phyloP scores from a whole-genome alignment of 306 rosid species.

The Hylodesmum podocarpum region DNA sequence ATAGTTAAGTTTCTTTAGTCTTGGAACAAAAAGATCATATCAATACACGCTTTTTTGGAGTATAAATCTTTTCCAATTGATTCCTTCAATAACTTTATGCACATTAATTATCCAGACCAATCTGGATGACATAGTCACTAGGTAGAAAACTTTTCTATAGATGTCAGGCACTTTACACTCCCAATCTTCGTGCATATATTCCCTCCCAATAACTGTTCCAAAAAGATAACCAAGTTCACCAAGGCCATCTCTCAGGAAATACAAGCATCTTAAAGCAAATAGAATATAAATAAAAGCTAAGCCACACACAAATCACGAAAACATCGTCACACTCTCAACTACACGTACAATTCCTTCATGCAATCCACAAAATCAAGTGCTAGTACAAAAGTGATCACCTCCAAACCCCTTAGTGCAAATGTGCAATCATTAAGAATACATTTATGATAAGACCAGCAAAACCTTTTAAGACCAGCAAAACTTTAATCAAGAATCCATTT shows the following conservation, averaged over 20 bases:
- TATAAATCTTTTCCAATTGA: conserved; percentile 53
- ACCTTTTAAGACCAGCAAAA: neutral
- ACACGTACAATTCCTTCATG: conserved; percentile 20
- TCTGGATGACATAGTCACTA: conserved; percentile 32
- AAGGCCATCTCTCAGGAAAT: conserved; percentile 40
- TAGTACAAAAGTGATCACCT: neutral
- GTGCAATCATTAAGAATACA: conserved; percentile 11
- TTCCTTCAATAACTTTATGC: conserved; percentile 57
- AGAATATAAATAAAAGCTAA: conserved; percentile 20
- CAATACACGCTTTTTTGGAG: conserved; percentile 35
- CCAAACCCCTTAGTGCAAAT: conserved; percentile 15
- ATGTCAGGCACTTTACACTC: conserved; percentile 57
- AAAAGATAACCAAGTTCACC: conserved; percentile 47
- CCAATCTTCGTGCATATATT: conserved; percentile 70
- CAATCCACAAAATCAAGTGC: neutral
- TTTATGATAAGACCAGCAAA: neutral
- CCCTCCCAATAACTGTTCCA: conserved; percentile 63
- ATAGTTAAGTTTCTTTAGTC: conserved; percentile 29
- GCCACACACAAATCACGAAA: conserved; percentile 16
- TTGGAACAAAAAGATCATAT: conserved; percentile 36
- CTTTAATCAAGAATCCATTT: neutral
- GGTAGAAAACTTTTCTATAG: conserved; percentile 51
- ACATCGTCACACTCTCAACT: conserved; percentile 12
- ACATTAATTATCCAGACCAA: conserved; percentile 37
- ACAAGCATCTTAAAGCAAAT: conserved; percentile 52